phyloP scores from a whole-genome alignment of 169 alveolate genomes.

The Plasmodium cynomolgi region DNA sequence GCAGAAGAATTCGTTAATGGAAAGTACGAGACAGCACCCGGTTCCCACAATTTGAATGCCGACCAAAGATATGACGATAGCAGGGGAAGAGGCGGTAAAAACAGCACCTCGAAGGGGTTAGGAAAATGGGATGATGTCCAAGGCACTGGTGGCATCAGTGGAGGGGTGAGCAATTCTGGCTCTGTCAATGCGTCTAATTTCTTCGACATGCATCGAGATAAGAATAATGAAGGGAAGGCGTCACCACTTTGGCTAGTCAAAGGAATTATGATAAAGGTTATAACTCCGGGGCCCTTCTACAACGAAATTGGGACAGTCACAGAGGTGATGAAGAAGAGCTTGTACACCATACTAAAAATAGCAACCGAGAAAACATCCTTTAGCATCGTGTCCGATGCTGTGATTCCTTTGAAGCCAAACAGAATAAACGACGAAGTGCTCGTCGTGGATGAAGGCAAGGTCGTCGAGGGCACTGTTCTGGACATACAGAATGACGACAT shows the following conservation, averaged over 20 bases:
- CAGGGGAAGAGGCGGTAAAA: not conserved
- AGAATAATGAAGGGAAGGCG: not conserved
- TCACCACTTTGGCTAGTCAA: slow-evolving; percentile 23
- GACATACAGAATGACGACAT: slow-evolving; percentile 36
- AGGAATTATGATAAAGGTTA: slow-evolving; percentile 43
- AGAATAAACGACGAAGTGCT: slow-evolving; percentile 39
- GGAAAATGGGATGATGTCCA: not conserved
- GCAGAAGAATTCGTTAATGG: not conserved
- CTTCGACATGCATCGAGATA: not conserved
- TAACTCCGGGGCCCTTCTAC: slow-evolving; percentile 61
- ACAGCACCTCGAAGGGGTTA: not conserved
- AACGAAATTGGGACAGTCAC: slow-evolving; percentile 67
- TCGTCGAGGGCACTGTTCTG: slow-evolving; percentile 20
- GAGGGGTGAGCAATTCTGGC: not conserved
- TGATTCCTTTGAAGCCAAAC: slow-evolving; percentile 55
- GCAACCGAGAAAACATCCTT: slow-evolving; percentile 65
- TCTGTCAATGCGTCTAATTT: not conserved
- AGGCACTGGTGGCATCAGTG: not conserved
- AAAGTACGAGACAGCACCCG: not conserved
- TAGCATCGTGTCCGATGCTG: slow-evolving; percentile 63
- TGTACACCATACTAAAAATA: slow-evolving; percentile 45
- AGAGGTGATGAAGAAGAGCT: slow-evolving; percentile 32
- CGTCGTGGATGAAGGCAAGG: slow-evolving; percentile 41
- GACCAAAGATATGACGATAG: not conserved
- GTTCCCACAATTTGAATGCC: not conserved